Percentiles rank a stretch among this genome's conserved stretches.
Evolutionary conservation across 2,329 filamentous ascomycete species (phyloP).

Genomic region (Elsinoe necatrix): DNA sequence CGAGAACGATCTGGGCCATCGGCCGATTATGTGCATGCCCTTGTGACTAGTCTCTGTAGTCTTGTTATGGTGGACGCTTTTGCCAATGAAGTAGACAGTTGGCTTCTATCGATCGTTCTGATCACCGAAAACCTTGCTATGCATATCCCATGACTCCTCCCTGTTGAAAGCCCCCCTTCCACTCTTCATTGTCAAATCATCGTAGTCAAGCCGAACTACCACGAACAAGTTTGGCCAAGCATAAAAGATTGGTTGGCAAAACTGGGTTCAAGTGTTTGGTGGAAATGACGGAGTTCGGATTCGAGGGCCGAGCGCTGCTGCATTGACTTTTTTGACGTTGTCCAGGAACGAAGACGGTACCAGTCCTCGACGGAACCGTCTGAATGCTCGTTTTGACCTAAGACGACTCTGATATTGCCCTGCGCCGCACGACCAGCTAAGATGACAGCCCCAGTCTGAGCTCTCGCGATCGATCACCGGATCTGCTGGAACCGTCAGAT

Average conservation of each 20-base stretch:
- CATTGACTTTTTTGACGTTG: constrained; percentile 7
- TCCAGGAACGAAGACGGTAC: background rate
- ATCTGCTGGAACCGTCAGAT: constrained; percentile 3
- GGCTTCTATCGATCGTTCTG: background rate
- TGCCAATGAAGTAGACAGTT: background rate
- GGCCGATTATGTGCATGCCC: too few species aligned
- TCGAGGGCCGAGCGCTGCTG: background rate
- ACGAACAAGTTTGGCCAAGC: too few species aligned
- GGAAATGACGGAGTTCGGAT: constrained; percentile 6
- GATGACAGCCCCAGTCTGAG: background rate
- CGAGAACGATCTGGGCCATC: background rate
- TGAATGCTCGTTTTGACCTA: background rate
- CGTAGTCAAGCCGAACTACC: too few species aligned
- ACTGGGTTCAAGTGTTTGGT: background rate
- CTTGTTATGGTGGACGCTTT: too few species aligned
- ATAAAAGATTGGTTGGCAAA: background rate
- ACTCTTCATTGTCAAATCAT: too few species aligned
- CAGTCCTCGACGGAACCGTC: background rate
- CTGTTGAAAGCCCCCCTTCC: too few species aligned
- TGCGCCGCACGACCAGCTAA: background rate
- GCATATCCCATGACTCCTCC: background rate
- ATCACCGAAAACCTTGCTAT: background rate
- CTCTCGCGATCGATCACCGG: background rate
- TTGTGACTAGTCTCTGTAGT: too few species aligned
- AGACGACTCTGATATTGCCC: background rate